These are phyloP conservation scores for Neurospora sp. DNA, from an alignment of 495 filamentous ascomycete genomes.

Conservation along the genomic window DNA sequence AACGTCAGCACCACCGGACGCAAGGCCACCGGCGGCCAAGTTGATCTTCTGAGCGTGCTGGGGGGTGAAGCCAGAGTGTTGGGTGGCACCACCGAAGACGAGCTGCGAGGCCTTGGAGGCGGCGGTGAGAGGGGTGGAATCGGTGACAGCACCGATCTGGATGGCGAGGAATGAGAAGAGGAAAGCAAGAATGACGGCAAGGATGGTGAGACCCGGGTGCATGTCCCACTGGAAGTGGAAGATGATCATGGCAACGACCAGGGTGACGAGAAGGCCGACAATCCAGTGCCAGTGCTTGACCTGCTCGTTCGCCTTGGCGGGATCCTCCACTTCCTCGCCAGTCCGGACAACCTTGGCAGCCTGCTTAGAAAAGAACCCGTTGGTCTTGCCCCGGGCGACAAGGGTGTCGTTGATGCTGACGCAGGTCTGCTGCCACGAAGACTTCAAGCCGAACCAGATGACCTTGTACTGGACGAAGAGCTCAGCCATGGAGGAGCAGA, in stretches of 20 bases:
- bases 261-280: slow-evolving; percentile 37
- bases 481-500: slow-evolving; percentile 51
- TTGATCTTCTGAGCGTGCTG: slow-evolving; percentile 48
- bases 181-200: slow-evolving; percentile 53
- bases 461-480: slow-evolving; percentile 52
- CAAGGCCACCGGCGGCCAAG: slow-evolving; percentile 51
- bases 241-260: slow-evolving; percentile 48
- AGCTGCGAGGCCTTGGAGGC: slow-evolving; percentile 60
- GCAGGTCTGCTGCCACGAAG: slow-evolving; percentile 37
- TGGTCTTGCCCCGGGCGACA: slow-evolving; percentile 33
- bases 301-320: slow-evolving; percentile 41
- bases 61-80: slow-evolving; percentile 32
- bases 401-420: slow-evolving; percentile 29
- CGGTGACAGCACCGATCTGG: slow-evolving; percentile 52
- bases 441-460: slow-evolving; percentile 41
- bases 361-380: slow-evolving; percentile 36
- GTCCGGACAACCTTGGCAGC: slow-evolving; percentile 17
- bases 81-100: slow-evolving; percentile 52
- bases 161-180: slow-evolving; percentile 61
- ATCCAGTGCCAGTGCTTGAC: slow-evolving; percentile 56
- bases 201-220: slow-evolving; percentile 48
- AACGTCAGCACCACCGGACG: slow-evolving; percentile 47
- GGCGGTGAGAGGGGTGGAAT: slow-evolving; percentile 54
- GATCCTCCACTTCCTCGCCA: slow-evolving; percentile 34
- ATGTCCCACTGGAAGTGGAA: slow-evolving; percentile 52